phyloP scores from a whole-genome alignment of 2,329 filamentous ascomycete species.

The Erysiphe neolycopersici region DNA sequence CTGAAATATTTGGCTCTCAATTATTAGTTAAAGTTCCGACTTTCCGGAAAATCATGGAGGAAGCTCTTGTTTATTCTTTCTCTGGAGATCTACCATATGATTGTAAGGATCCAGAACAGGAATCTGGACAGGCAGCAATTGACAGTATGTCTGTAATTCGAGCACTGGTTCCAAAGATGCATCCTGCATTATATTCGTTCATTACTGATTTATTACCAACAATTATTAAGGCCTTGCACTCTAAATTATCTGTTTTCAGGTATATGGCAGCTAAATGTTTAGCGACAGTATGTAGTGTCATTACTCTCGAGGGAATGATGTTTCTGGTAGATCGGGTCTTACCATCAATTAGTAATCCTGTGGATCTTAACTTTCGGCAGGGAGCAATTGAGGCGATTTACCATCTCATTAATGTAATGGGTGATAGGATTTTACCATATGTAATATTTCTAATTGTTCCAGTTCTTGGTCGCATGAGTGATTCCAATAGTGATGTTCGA shows the following conservation, averaged over 20 bases:
- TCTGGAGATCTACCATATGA: constrained; percentile 41
- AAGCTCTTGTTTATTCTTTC: constrained; percentile 52
- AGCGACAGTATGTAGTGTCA: constrained; percentile 90
- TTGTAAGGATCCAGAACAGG: constrained; percentile 44
- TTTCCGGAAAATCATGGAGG: constrained; percentile 54
- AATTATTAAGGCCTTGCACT: constrained; percentile 68
- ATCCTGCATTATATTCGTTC: constrained; percentile 49
- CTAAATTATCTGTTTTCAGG: constrained; percentile 67
- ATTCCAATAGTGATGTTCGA: constrained; percentile 86
- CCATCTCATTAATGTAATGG: constrained; percentile 95
- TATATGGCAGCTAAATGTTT: constrained; percentile 96
- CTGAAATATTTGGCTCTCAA: constrained; percentile 47
- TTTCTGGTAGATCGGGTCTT: constrained; percentile 81
- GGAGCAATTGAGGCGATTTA: constrained; percentile 90
- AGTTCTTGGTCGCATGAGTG: constrained; percentile 91
- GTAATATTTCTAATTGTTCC: constrained; percentile 98
- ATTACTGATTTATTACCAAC: constrained; percentile 62
- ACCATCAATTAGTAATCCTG: constrained; percentile 69
- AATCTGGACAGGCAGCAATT: constrained; percentile 72
- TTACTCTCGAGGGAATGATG: constrained; percentile 86
- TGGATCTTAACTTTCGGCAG: constrained; percentile 72
- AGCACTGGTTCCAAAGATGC: constrained; percentile 73
- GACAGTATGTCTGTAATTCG: constrained; percentile 83
- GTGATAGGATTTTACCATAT: constrained; percentile 81
- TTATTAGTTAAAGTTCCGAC: constrained; percentile 70